phyloP scores from a whole-genome alignment of 2,329 filamentous ascomycete genomes.

The Leptographium lundbergii region DNA sequence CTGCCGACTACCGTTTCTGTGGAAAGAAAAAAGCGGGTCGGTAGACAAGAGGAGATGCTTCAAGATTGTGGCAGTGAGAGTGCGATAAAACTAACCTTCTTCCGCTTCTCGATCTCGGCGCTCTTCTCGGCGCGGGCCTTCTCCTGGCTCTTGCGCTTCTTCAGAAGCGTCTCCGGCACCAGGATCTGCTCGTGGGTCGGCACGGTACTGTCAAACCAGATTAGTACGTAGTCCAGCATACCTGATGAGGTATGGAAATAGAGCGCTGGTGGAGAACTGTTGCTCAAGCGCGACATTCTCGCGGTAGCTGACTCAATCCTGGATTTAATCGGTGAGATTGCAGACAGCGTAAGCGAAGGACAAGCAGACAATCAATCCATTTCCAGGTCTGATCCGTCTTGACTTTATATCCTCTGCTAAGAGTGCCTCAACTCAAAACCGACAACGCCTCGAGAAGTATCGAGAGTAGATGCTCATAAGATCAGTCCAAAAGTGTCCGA shows the following conservation, averaged over 20 bases:
- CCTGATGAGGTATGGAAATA: slow-evolving; percentile 39
- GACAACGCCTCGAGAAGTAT: slow-evolving; percentile 57
- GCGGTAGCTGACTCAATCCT: slow-evolving; percentile 74
- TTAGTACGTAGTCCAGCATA: slow-evolving; percentile 68
- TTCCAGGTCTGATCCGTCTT: not conserved
- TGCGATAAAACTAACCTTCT: slow-evolving; percentile 54
- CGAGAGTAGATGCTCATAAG: slow-evolving; percentile 26
- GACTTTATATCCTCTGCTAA: not conserved
- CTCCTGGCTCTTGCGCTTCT: slow-evolving; percentile 99
- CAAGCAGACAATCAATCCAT: not conserved
- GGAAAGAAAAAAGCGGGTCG: not conserved
- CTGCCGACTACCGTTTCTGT: too few species aligned
- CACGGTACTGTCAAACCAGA: slow-evolving; percentile 66
- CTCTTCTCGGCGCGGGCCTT: slow-evolving; percentile 88
- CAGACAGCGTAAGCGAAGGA: not conserved
- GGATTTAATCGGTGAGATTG: slow-evolving; percentile 66
- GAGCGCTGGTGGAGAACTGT: slow-evolving; percentile 89
- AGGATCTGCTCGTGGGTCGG: slow-evolving; percentile 91
- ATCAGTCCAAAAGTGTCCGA: slow-evolving; percentile 4
- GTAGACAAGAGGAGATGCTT: not conserved
- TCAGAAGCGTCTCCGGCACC: slow-evolving; percentile 97
- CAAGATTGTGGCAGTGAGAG: slow-evolving; percentile 5
- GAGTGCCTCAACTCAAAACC: slow-evolving; percentile 42
- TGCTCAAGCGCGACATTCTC: slow-evolving; percentile 86
- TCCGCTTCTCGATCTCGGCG: slow-evolving; percentile 71